A percentile compares a stretch with the other conserved stretches of the same genome.
These are phyloP conservation scores for Aspergillus biplanus DNA, from an alignment of 495 filamentous ascomycete species.

Conservation along the genomic window DNA sequence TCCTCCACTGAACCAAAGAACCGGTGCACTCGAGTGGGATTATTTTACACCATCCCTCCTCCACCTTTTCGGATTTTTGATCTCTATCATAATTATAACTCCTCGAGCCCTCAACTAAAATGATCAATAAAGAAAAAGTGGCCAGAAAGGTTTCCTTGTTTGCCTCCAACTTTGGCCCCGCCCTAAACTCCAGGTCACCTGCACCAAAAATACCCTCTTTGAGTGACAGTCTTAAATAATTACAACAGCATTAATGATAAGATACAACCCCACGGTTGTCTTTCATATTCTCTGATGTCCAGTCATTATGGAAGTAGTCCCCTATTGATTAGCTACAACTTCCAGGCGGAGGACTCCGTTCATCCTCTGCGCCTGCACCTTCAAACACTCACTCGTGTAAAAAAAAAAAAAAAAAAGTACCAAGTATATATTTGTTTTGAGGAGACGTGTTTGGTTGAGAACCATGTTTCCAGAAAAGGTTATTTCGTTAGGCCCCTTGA, in stretches of 20 bases:
- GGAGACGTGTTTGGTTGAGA: not conserved
- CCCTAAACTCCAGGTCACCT: conserved; percentile 24
- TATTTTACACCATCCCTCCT: not conserved
- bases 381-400: no score
- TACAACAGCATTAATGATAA: not conserved
- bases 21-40: not conserved
- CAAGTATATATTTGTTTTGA: not conserved
- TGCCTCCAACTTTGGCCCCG: conserved; percentile 17
- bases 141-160: conserved; percentile 5
- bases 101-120: not conserved
- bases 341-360: no score
- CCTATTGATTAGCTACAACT: no score
- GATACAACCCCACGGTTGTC: not conserved
- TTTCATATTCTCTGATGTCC: not conserved
- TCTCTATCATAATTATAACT: not conserved
- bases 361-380: no score
- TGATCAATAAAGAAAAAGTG: not conserved
- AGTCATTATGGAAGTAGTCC: no score
- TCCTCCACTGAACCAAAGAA: conserved; percentile 5
- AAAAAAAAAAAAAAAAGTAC: not conserved
- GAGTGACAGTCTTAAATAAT: conserved; percentile 1
- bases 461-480: conserved; percentile 2
- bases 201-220: conserved; percentile 9
- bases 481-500: conserved; percentile 1
- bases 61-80: not conserved